Base-by-base conservation (phyloP, 306 rosid genomes). In the Canavalia gladiata region DNA sequence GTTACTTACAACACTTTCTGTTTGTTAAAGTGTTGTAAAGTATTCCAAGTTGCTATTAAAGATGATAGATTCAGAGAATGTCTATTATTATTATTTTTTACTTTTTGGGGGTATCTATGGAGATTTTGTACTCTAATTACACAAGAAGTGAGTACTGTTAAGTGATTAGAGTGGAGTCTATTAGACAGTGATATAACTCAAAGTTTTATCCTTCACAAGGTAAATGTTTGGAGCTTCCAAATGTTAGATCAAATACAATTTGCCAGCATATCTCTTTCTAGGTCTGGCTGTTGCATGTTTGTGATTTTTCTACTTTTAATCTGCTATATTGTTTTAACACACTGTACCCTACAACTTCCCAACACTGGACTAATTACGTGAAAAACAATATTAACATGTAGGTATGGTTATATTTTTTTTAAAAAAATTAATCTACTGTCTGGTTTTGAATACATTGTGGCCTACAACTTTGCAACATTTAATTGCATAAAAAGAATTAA, bases 181-280 rank as follows among this genome's bases (percentile, higher is more conserved):
- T 97, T 18, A 18, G 25, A 84, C 76, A 96, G 93, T 73, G 99
- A 96, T 86, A 93, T 96, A 81, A 92, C 98, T 42, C 99, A 96
- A 77, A 98, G 98, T 60, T 96, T 92, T 81, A 92, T 96, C 75
- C 99, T 96, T 85, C 97, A 93, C 88, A 96, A 96, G 98, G 97
- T 66, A 96, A 96, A 89, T 93, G 92, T 85, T 84, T 96, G 68
- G 95, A 89, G 84, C 94, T 93, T 85, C 97, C 97, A 68, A 96
- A 86, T 80, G 64, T 96, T 77, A 92, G 97, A 87, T 90, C 97
- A 86, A 96, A 97, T 64, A 11, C 49, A 51, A 28, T 67, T 7
- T 46, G 41, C 41, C 5, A 29, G 54, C 56, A 62, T 63, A 37
- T 25, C 8, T 74, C 39, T 41, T 35, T 28, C 62, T 72, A n/a